phyloP scores from a whole-genome alignment of 805 yeast species.

The Nakazawaea anatomiae region DNA sequence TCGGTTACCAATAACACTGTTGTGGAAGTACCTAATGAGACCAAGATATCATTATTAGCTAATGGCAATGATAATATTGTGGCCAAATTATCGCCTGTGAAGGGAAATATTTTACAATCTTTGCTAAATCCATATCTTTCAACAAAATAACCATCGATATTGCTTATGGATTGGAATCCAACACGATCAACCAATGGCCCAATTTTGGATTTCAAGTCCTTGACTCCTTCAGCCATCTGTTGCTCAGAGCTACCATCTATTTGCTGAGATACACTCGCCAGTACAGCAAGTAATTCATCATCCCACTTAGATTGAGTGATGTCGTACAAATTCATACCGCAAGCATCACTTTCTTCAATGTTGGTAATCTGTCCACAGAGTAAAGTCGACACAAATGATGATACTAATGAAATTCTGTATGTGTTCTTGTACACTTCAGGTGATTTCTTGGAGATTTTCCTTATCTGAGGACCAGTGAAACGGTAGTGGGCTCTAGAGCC shows the following conservation, averaged over 20 bases:
- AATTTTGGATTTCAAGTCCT: conserved; percentile 42
- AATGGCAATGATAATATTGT: conserved; percentile 81
- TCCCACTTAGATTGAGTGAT: conserved; percentile 51
- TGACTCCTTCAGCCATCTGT: conserved; percentile 24
- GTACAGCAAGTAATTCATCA: conserved; percentile 47
- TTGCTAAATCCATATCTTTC: conserved; percentile 55
- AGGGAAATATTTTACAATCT: conserved; percentile 60
- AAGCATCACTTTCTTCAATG: conserved; percentile 80
- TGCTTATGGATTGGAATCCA: conserved; percentile 43
- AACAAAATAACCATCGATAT: conserved; percentile 54
- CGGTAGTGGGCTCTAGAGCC: conserved; percentile 88
- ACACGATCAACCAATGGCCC: conserved; percentile 44
- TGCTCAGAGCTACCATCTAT: conserved; percentile 30
- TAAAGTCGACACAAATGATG: conserved; percentile 71
- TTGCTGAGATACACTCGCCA: conserved; percentile 43
- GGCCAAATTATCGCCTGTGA: conserved; percentile 90
- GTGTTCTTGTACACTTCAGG: conserved; percentile 53
- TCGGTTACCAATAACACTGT: conserved; percentile 80
- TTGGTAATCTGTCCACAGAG: conserved; percentile 58
- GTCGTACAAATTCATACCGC: conserved; percentile 90
- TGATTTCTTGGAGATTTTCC: conserved; percentile 57
- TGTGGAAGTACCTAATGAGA: conserved; percentile 89
- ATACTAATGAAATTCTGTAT: conserved; percentile 62
- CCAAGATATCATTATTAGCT: conserved; percentile 65
- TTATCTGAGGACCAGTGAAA: conserved; percentile 88